These are phyloP conservation scores for Aspergillus heteromorphus DNA, from an alignment of 495 filamentous ascomycete species.

Conservation along the genomic window DNA sequence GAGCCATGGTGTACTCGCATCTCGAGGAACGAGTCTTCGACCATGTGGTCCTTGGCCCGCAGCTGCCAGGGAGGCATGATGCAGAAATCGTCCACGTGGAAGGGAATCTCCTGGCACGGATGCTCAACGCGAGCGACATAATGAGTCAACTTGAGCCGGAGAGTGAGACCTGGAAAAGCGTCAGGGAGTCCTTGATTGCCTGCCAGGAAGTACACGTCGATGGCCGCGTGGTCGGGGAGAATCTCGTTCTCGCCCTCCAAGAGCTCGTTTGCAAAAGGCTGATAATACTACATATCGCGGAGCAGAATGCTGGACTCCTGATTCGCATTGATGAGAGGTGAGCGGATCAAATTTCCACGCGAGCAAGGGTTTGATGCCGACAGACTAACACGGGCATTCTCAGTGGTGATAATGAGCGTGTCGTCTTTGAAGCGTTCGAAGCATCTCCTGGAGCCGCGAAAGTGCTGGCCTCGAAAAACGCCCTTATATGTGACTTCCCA, in stretches of 20 bases:
- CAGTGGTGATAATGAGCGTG: constrained; percentile 1
- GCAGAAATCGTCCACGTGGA: constrained; percentile 27
- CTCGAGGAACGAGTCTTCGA: background rate
- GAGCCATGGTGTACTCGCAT: background rate
- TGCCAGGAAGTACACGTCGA: constrained; percentile 26
- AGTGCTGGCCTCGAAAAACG: constrained; percentile 34
- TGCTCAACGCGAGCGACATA: constrained; percentile 26
- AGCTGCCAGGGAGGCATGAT: constrained; percentile 30
- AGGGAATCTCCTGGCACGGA: constrained; percentile 22
- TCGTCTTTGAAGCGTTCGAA: constrained; percentile 53
- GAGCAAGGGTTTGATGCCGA: constrained; percentile 26
- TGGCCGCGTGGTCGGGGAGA: constrained; percentile 29
- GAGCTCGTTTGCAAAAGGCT: constrained; percentile 21
- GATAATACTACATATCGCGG: constrained; percentile 43
- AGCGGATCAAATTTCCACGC: too few species aligned
- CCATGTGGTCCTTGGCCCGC: constrained; percentile 7
- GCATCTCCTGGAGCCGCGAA: constrained; percentile 41
- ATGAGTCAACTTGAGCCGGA: constrained; percentile 15
- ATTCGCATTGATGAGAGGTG: too few species aligned
- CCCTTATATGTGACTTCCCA: constrained; percentile 43
- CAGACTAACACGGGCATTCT: background rate
- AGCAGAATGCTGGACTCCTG: constrained; percentile 53
- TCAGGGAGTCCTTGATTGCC: constrained; percentile 28
- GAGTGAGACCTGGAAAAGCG: constrained; percentile 19
- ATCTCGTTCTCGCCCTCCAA: constrained; percentile 28